phyloP scores from a whole-genome alignment of 1,284 basidiomycete species.

The Grifola frondosa region DNA sequence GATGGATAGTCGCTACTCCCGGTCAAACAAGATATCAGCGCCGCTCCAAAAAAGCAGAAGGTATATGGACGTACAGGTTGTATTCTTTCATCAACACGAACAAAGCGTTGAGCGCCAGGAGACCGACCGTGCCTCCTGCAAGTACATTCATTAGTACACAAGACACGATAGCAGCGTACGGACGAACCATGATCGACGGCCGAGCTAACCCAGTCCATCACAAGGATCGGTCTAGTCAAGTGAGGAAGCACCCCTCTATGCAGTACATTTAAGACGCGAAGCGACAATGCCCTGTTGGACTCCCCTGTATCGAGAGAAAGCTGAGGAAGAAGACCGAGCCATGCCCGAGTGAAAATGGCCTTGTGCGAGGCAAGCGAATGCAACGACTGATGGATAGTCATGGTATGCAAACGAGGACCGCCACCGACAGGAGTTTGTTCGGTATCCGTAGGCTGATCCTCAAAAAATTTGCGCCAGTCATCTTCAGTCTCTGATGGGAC shows the following conservation, averaged over 20 bases:
- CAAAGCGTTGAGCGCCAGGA: conserved; percentile 89
- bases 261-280: conserved; percentile 75
- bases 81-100: conserved; percentile 92
- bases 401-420: conserved; percentile 52
- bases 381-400: conserved; percentile 74
- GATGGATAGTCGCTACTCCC: conserved; percentile 83
- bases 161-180: not conserved
- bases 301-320: conserved; percentile 42
- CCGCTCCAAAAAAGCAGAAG: not conserved
- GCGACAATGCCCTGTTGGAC: conserved; percentile 45
- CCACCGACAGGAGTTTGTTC: conserved; percentile 34
- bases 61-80: conserved; percentile 70
- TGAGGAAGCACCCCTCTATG: conserved; percentile 86
- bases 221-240: conserved; percentile 74
- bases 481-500: conserved; percentile 48
- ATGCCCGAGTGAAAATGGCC: conserved; percentile 76
- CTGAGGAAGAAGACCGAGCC: conserved; percentile 71
- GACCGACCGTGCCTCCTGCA: conserved; percentile 82
- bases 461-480: conserved; percentile 83
- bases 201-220: conserved; percentile 93
- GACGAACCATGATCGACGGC: conserved; percentile 80
- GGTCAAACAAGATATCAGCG: conserved; percentile 1
- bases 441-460: conserved; percentile 49
- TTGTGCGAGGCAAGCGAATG: conserved; percentile 74
- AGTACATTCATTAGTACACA: not conserved